Conservation (phyloP, 129 eudicot species). For the Artemisia tridentata region DNA sequence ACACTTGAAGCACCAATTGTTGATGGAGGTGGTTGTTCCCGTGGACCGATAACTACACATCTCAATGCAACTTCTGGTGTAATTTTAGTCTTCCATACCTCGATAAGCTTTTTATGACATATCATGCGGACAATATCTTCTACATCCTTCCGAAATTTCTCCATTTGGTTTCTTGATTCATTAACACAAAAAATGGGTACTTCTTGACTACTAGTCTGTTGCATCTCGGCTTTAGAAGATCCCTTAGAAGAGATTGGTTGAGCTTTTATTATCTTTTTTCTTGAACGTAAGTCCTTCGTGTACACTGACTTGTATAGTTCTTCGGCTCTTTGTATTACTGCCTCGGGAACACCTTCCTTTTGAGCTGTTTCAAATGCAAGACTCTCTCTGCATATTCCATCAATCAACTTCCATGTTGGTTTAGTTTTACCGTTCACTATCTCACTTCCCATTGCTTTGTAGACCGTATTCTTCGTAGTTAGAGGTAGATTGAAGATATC, state of each 20-base stretch:
- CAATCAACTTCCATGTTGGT: conserved; percentile 91
- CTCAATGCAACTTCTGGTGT: conserved; percentile 30
- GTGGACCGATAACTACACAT: conserved; percentile 56
- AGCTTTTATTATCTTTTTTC: conserved; percentile 3
- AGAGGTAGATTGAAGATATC: conserved; percentile 83
- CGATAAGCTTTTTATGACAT: conserved; percentile 46
- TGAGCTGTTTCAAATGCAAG: conserved; percentile 97
- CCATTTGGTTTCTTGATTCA: conserved; percentile 25
- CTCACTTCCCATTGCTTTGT: conserved; percentile 87
- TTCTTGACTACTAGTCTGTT: conserved; percentile 21
- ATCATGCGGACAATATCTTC: conserved; percentile 47
- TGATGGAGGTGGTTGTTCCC: conserved; percentile 92
- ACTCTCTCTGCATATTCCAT: conserved; percentile 92
- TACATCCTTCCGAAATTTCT: conserved; percentile 46
- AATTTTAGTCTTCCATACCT: conserved; percentile 37
- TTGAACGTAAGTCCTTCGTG: conserved; percentile 28
- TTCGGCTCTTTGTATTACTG: conserved; percentile 72
- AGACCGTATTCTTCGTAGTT: conserved; percentile 40
- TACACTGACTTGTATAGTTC: conserved; percentile 62
- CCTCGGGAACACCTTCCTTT: conserved; percentile 77
- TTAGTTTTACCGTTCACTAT: conserved; percentile 59
- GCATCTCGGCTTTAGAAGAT: conserved; percentile 26
- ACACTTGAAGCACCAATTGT: conserved; percentile 86
- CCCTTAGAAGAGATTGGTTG: conserved; percentile 8
- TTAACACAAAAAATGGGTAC: neutral